These are phyloP conservation scores for Rhynchospora pubera DNA, from an alignment of 176 grass and related monocot genomes.

Conservation along the genomic window DNA sequence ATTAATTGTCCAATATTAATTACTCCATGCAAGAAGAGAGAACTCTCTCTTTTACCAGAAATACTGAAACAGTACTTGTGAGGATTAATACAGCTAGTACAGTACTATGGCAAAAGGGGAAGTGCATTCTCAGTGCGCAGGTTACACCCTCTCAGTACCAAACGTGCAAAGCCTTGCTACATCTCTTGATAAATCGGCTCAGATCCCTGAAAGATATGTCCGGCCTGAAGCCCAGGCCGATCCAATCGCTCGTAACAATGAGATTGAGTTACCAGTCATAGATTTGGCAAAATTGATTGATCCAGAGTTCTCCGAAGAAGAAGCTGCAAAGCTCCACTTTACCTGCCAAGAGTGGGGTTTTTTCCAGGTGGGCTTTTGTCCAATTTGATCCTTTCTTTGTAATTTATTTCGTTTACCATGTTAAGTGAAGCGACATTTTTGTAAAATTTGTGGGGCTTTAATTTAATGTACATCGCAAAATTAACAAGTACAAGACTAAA, in stretches of 20 bases:
- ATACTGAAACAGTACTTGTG: too few relatives aligned
- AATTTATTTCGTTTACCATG: too few relatives aligned
- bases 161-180: constrained; percentile 38
- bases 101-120: neutral
- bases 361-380: constrained; percentile 30
- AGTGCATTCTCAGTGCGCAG: neutral
- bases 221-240: constrained; percentile 9
- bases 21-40: too few relatives aligned
- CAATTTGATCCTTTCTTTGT: too few relatives aligned
- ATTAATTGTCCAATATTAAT: too few relatives aligned
- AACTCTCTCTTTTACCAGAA: neutral
- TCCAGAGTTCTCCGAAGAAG: neutral
- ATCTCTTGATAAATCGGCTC: neutral
- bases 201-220: constrained; percentile 28
- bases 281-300: constrained; percentile 24
- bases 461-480: too few relatives aligned
- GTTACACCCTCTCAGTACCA: constrained; percentile 5
- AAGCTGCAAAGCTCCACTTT: constrained; percentile 26
- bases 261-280: constrained; percentile 19
- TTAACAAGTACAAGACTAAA: too few relatives aligned
- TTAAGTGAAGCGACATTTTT: too few relatives aligned
- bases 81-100: neutral
- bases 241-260: neutral
- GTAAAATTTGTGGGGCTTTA: too few relatives aligned
- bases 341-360: constrained; percentile 48